A percentile compares a stretch with the other conserved stretches of the same genome.
Evolutionary conservation across 495 filamentous ascomycete genomes (phyloP).

Genomic region (Xylaria nigripes): DNA sequence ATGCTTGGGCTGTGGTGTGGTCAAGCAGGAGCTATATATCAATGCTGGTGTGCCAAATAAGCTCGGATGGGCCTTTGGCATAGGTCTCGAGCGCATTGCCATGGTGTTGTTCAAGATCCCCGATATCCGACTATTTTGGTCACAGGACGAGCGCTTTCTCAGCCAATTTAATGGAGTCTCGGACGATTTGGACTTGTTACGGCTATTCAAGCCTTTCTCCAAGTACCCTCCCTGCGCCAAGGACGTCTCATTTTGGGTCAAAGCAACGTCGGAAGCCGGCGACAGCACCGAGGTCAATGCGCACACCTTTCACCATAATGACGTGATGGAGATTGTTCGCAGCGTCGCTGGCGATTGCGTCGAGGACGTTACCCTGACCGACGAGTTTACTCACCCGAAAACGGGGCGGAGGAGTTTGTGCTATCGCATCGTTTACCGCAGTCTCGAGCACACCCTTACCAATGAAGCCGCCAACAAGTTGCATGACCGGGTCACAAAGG

Average conservation of each 20-base stretch:
- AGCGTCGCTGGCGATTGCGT: constrained; percentile 70
- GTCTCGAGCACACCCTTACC: constrained; percentile 78
- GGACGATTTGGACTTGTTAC: constrained; percentile 40
- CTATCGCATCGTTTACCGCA: constrained; percentile 88
- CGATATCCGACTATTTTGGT: constrained; percentile 98
- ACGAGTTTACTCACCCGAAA: constrained; percentile 86
- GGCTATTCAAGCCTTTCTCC: constrained; percentile 74
- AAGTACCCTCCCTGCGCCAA: constrained; percentile 81
- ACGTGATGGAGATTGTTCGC: constrained; percentile 90
- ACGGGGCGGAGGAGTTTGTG: constrained; percentile 75
- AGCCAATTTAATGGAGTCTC: constrained; percentile 62
- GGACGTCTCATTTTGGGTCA: constrained; percentile 91
- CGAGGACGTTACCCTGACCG: constrained; percentile 72
- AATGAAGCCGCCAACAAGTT: constrained; percentile 68
- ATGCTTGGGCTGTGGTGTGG: constrained; percentile 86
- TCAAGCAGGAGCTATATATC: constrained; percentile 67
- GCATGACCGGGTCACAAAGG: constrained; percentile 56
- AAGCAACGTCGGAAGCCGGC: constrained; percentile 45
- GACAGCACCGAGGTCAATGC: constrained; percentile 37
- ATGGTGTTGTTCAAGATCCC: constrained; percentile 95
- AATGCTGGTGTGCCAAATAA: constrained; percentile 67
- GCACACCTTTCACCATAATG: constrained; percentile 77
- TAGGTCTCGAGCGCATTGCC: constrained; percentile 86
- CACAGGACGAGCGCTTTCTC: constrained; percentile 70
- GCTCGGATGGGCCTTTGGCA: constrained; percentile 91